Percentiles rank a stretch among this genome's conserved stretches.
These are phyloP conservation scores for Solanum medicagineum DNA, from an alignment of 257 asterid species.

Conservation along the genomic window DNA sequence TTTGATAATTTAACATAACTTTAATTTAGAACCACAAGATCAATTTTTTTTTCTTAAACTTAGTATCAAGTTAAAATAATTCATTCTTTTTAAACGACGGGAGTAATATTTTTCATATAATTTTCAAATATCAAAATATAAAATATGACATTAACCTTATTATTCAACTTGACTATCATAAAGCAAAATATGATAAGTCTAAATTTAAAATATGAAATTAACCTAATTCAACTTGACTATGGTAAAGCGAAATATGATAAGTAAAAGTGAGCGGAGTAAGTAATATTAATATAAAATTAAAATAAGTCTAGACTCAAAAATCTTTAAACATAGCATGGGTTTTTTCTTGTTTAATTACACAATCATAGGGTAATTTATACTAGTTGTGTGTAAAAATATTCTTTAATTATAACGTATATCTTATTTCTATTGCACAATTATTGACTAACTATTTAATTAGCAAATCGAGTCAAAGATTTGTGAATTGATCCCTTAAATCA, in stretches of 20 bases:
- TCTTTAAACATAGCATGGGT: neutral
- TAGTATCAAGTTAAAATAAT: too few relatives aligned
- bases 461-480: neutral
- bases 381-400: neutral
- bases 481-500: neutral
- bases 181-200: neutral
- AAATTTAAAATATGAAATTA: neutral
- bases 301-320: neutral
- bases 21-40: too few relatives aligned
- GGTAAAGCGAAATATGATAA: neutral
- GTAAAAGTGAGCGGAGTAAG: neutral
- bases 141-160: neutral
- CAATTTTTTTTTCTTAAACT: too few relatives aligned
- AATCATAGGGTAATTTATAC: neutral
- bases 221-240: neutral
- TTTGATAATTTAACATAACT: too few relatives aligned
- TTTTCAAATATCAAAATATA: neutral
- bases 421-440: neutral
- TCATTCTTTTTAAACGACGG: too few relatives aligned
- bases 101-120: neutral
- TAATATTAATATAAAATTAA: neutral
- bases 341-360: neutral
- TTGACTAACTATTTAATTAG: neutral
- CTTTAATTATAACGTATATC: neutral
- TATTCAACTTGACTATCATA: neutral